Percentiles rank a stretch among this genome's conserved stretches.
Conservation (phyloP, 2,329 filamentous ascomycete genomes). For the Beauveria varroae region DNA sequence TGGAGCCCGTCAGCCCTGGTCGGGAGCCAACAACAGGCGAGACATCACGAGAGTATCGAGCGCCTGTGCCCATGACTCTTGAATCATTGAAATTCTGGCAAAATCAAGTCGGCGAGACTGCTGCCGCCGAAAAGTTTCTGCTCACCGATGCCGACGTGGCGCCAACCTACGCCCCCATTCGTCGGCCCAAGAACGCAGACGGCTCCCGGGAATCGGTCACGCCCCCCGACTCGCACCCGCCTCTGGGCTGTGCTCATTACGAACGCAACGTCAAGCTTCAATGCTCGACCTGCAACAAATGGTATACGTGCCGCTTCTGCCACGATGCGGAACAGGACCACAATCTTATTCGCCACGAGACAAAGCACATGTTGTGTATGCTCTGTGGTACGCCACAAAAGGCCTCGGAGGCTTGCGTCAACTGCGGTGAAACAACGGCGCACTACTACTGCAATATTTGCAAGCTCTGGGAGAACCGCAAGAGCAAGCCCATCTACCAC, state of each 20-base stretch:
- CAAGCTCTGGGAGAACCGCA: slow-evolving; percentile 95
- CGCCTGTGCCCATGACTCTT: slow-evolving; percentile 34
- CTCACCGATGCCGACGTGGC: slow-evolving; percentile 54
- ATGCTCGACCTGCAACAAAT: slow-evolving; percentile 79
- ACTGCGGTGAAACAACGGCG: slow-evolving; percentile 70
- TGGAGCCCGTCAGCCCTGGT: slow-evolving; percentile 27
- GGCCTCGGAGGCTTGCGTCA: slow-evolving; percentile 68
- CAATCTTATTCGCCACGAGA: slow-evolving; percentile 70
- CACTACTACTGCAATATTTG: slow-evolving; percentile 92
- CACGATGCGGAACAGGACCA: slow-evolving; percentile 82
- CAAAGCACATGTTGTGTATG: slow-evolving; percentile 97
- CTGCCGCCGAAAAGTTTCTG: slow-evolving; percentile 35
- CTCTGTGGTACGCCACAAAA: slow-evolving; percentile 78
- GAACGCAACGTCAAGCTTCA: slow-evolving; percentile 93
- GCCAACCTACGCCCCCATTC: slow-evolving; percentile 59
- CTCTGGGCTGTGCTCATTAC: slow-evolving; percentile 84
- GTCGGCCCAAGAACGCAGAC: slow-evolving; percentile 34
- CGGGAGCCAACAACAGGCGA: slow-evolving; percentile 18
- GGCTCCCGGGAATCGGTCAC: slow-evolving; percentile 31
- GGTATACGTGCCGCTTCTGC: slow-evolving; percentile 94
- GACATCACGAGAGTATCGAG: slow-evolving; percentile 12
- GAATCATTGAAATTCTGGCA: slow-evolving; percentile 55
- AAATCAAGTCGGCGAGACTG: slow-evolving; percentile 33
- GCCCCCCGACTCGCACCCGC: slow-evolving; percentile 28
- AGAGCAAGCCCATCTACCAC: slow-evolving; percentile 87